Percentiles rank a stretch among this genome's conserved stretches.
These are phyloP conservation scores for Adansonia rubrostipa DNA, from an alignment of 441 rosid genomes.

Conservation along the genomic window DNA sequence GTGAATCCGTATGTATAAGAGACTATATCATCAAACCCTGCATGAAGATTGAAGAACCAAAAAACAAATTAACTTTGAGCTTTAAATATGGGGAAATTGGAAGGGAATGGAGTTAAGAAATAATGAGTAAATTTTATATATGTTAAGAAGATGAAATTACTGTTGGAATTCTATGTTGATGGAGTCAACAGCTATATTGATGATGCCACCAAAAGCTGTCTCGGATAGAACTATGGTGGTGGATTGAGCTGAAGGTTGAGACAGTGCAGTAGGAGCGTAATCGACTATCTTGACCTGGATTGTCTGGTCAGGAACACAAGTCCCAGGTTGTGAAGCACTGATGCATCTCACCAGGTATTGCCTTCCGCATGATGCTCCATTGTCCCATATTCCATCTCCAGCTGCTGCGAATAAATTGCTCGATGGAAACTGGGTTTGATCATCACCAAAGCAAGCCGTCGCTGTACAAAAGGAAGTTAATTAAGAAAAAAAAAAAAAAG, in stretches of 20 bases:
- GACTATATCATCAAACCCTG: neutral
- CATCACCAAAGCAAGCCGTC: slow-evolving; percentile 48
- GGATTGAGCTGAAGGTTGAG: slow-evolving; percentile 30
- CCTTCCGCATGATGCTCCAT: slow-evolving; percentile 71
- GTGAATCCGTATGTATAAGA: neutral
- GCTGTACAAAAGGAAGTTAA: slow-evolving; percentile 32
- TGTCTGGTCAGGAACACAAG: slow-evolving; percentile 36
- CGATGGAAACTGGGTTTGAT: slow-evolving; percentile 56
- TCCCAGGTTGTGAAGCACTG: slow-evolving; percentile 45
- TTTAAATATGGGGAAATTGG: neutral
- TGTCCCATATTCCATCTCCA: slow-evolving; percentile 74
- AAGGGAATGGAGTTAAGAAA: neutral
- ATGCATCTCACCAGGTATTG: slow-evolving; percentile 64
- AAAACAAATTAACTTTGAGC: neutral
- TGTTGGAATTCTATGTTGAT: slow-evolving; percentile 61
- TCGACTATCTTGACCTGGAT: slow-evolving; percentile 64
- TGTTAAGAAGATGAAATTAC: slow-evolving; percentile 31
- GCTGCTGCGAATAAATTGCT: slow-evolving; percentile 66
- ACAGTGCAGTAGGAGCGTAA: slow-evolving; percentile 31
- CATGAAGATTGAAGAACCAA: neutral
- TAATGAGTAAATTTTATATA: neutral
- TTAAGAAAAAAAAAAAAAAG: too few species aligned
- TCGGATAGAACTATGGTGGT: slow-evolving; percentile 58
- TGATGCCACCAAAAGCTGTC: slow-evolving; percentile 50
- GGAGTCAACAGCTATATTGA: slow-evolving; percentile 36